A percentile compares a stretch with the other conserved stretches of the same genome.
Conservation (phyloP, 75 land plant species). For the Azolla pinnata region DNA sequence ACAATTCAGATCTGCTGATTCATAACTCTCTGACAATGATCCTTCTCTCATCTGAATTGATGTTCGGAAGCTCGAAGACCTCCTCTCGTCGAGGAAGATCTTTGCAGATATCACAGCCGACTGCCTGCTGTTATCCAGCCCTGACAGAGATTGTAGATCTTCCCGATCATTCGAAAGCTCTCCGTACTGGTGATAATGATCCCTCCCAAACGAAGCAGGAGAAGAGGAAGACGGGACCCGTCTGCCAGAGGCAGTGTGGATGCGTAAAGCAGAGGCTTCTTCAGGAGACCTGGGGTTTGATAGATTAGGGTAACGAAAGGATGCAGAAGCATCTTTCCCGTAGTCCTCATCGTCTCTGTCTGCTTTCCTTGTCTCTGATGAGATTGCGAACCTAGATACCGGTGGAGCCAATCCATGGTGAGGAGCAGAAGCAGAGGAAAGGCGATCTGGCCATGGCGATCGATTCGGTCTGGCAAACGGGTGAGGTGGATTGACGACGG, state of each 20-base stretch:
- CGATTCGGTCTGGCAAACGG: neutral
- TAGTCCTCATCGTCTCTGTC: neutral
- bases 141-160: constrained; percentile 2
- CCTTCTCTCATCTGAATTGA: neutral
- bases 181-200: no score
- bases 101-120: constrained; percentile 5
- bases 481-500: neutral
- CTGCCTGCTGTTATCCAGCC: neutral
- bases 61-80: neutral
- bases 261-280: no score
- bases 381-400: neutral
- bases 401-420: neutral
- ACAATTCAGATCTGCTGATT: neutral
- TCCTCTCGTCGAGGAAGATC: neutral
- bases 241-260: no score
- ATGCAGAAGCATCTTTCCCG: no score
- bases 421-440: neutral
- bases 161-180: no score
- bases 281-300: no score
- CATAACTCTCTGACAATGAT: no score
- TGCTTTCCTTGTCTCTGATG: neutral
- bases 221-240: no score
- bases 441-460: neutral
- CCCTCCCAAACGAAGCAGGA: no score
- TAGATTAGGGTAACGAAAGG: no score